A percentile compares a stretch with the other conserved stretches of the same genome.
phyloP scores from a whole-genome alignment of 768 basidiomycete genomes.

The Scleroderma bovista region DNA sequence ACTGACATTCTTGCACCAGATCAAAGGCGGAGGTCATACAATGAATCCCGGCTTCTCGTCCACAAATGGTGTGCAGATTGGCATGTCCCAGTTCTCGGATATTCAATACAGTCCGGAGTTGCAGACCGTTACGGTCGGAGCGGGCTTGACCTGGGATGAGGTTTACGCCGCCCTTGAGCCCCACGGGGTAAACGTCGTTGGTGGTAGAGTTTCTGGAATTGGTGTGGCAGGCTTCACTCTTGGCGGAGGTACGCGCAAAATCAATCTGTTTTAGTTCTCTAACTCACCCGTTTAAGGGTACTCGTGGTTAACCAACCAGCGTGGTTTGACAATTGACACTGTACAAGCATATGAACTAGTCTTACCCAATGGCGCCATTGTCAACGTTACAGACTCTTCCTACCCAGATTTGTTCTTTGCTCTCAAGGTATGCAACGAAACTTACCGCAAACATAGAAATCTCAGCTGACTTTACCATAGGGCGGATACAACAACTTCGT shows the following conservation, averaged over 20 bases:
- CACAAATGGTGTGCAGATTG: conserved; percentile 50
- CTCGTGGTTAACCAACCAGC: conserved; percentile 58
- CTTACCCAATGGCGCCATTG: conserved; percentile 43
- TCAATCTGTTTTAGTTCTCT: neutral
- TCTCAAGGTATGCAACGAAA: conserved; percentile 31
- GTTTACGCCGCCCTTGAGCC: conserved; percentile 51
- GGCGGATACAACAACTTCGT: conserved; percentile 63
- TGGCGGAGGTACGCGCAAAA: conserved; percentile 42
- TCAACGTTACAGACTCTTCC: conserved; percentile 25
- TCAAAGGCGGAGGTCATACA: conserved; percentile 55
- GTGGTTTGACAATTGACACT: conserved; percentile 52
- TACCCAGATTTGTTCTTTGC: conserved; percentile 39
- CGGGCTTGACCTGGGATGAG: conserved; percentile 56
- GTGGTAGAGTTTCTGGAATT: conserved; percentile 50
- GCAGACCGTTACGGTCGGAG: conserved; percentile 35
- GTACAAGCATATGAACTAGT: conserved; percentile 54
- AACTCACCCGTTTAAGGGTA: conserved; percentile 34
- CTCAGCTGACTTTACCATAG: conserved; percentile 22
- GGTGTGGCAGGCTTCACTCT: conserved; percentile 55
- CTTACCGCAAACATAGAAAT: too few species aligned
- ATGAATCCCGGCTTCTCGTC: conserved; percentile 52
- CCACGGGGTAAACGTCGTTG: conserved; percentile 48
- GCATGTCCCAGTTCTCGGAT: conserved; percentile 43
- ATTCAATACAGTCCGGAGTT: conserved; percentile 34
- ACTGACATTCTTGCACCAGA: conserved; percentile 22